phyloP scores from a whole-genome alignment of 73 alveolate genomes.

The Durusdinium trenchii region DNA sequence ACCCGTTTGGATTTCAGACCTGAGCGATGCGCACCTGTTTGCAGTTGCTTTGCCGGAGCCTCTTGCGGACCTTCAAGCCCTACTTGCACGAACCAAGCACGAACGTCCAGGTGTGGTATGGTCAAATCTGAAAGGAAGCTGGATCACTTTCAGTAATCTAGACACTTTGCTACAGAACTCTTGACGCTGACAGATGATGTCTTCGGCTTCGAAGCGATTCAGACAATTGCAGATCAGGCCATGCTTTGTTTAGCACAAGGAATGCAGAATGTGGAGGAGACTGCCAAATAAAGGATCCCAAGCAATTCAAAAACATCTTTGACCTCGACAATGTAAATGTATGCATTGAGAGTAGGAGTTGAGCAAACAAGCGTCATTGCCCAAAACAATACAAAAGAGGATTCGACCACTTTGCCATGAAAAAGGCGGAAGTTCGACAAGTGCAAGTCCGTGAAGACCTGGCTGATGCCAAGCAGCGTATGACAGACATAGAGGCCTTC shows the following conservation, averaged over 20 bases:
- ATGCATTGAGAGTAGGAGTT: too few species aligned
- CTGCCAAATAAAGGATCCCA: neutral
- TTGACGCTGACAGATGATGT: slow-evolving; percentile 37
- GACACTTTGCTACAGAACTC: neutral
- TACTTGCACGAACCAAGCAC: slow-evolving; percentile 72
- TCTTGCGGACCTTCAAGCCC: slow-evolving; percentile 76
- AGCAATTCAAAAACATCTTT: neutral
- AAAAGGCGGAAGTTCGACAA: slow-evolving; percentile 67
- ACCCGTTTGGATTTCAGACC: neutral
- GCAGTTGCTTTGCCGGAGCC: slow-evolving; percentile 74
- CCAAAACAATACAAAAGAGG: neutral
- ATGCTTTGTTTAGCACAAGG: neutral
- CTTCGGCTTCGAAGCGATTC: slow-evolving; percentile 50
- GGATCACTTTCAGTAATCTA: neutral
- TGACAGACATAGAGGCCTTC: slow-evolving; percentile 55
- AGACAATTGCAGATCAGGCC: slow-evolving; percentile 53
- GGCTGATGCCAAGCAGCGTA: slow-evolving; percentile 60
- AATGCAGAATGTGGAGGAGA: neutral
- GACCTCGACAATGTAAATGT: too few species aligned
- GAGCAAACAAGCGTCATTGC: neutral
- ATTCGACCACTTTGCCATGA: neutral
- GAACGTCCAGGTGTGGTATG: slow-evolving; percentile 72
- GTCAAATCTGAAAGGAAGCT: neutral
- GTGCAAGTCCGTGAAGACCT: slow-evolving; percentile 46
- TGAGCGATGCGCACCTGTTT: neutral